Evolutionary conservation across 176 grass and related monocot species (phyloP), one percentile per base, ranked within the genome.

Genomic region (Aegilops tauschii): DNA sequence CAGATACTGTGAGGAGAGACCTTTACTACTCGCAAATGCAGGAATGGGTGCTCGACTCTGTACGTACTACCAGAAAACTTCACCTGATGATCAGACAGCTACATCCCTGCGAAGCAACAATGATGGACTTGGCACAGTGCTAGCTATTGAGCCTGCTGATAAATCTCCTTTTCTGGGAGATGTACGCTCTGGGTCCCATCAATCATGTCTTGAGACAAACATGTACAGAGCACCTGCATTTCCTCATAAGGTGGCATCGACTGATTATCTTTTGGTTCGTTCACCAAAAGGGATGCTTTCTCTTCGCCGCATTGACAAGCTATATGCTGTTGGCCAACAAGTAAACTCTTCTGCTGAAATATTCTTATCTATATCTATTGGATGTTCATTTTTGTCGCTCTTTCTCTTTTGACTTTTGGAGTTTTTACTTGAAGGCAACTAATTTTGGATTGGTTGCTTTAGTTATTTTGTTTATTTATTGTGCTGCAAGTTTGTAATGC

Each of bases 1-100:
- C 86, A 98, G 97, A 86, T 98, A 94, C 79, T 98, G 97, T 80
- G 97, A 98, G 86, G 97, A 98, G 88, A 92, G 93, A 78, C 97
- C 97, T 66, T 92, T 98, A 61, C 82, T 98, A 77, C 87, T 96
- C 28, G 83, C 88, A 61, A 98, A 98, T 92, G 79, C 88, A 82
- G 96, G 96, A 91, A 98, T 98, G 96, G 96, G 92, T 40, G 92
- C 94, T 32, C 89, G 96, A 83, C 90, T 96, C 44, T 98, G 93
- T 87, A 94, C 96, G 61, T 98, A 98, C 89, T 98, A 98, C 87
- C 93, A 94, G 82, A 98, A 96, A 90, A 91, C 80, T 65, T 86
- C 92, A 83, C 87, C 90, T 6, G 32, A 86, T 76, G 96, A 98
- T 50, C 92, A 87, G 82, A 81, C 94, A 82, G 92, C 84, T 81